phyloP scores from a whole-genome alignment of 2,329 filamentous ascomycete species.

The Scleromitrula shiraiana region DNA sequence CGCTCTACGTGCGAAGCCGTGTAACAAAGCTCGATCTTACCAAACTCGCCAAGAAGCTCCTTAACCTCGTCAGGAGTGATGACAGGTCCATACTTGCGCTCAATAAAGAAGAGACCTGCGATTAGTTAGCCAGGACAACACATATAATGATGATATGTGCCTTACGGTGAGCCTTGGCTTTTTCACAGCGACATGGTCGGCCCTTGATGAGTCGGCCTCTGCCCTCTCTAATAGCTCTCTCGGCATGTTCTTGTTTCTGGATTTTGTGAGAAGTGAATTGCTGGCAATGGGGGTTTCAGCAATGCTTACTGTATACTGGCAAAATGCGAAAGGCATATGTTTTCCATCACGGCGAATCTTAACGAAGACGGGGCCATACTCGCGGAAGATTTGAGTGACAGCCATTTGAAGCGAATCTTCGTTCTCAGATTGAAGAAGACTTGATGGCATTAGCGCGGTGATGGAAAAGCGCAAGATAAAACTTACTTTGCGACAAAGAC shows the following conservation, averaged over 20 bases:
- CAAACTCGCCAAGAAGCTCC: constrained; percentile 36
- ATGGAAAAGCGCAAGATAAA: not conserved
- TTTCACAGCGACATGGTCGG: constrained; percentile 51
- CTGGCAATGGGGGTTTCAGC: not conserved
- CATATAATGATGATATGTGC: constrained; percentile 9
- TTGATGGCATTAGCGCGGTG: constrained; percentile 23
- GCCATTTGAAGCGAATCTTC: constrained; percentile 45
- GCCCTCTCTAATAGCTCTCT: constrained; percentile 39
- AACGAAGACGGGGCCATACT: constrained; percentile 50
- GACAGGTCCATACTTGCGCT: constrained; percentile 31
- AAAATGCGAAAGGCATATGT: constrained; percentile 57
- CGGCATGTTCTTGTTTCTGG: constrained; percentile 43
- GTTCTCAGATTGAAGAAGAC: constrained; percentile 42
- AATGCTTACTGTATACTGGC: constrained; percentile 50
- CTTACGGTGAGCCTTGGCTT: constrained; percentile 51
- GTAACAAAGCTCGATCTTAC: constrained; percentile 32
- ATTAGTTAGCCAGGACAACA: constrained; percentile 2
- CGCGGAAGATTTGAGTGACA: constrained; percentile 44
- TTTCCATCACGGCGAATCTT: constrained; percentile 54
- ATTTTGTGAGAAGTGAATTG: not conserved
- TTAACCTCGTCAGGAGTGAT: constrained; percentile 39
- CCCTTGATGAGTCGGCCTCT: constrained; percentile 44
- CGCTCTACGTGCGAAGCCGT: constrained; percentile 21
- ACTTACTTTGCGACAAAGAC: constrained; percentile 61
- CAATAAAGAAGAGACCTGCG: constrained; percentile 44